A percentile compares a stretch with the other conserved stretches of the same genome.
phyloP scores from a whole-genome alignment of 257 asterid genomes.

The Solanum chilense region DNA sequence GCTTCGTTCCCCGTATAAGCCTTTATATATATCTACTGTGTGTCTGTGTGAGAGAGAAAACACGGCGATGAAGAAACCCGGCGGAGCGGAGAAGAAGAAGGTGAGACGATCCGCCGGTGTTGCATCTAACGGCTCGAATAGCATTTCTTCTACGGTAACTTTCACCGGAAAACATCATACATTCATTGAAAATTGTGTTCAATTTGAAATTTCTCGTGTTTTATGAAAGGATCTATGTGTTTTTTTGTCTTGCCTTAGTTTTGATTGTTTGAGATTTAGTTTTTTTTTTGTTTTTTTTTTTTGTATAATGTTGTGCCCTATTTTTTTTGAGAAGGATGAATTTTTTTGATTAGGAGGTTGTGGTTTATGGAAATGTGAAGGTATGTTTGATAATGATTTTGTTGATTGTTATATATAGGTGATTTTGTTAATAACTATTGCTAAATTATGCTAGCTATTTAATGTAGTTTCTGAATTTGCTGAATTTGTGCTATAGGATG shows the following conservation, averaged over 20 bases:
- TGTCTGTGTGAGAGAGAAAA: background rate
- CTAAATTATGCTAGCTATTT: background rate
- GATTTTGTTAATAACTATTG: background rate
- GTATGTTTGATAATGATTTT: background rate
- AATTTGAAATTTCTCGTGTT: background rate
- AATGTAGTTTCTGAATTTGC: background rate
- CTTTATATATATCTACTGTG: background rate
- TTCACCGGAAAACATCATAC: background rate
- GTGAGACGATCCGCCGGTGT: background rate
- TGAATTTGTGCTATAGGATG: background rate
- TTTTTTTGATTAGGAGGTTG: background rate
- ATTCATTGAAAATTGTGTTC: background rate
- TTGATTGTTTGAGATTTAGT: background rate
- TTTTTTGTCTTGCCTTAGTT: background rate
- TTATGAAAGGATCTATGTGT: background rate
- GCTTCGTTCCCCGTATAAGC: background rate
- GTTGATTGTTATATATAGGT: background rate
- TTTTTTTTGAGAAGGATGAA: background rate
- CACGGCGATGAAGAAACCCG: background rate
- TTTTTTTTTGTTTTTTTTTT: background rate
- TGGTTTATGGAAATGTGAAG: background rate
- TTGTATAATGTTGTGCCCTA: background rate
- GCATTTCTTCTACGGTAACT: background rate
- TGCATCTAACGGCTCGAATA: background rate
- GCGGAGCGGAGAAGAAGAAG: conserved; percentile 1